Base-by-base conservation (phyloP, 129 eudicot species). In the Flaveria linearis region DNA sequence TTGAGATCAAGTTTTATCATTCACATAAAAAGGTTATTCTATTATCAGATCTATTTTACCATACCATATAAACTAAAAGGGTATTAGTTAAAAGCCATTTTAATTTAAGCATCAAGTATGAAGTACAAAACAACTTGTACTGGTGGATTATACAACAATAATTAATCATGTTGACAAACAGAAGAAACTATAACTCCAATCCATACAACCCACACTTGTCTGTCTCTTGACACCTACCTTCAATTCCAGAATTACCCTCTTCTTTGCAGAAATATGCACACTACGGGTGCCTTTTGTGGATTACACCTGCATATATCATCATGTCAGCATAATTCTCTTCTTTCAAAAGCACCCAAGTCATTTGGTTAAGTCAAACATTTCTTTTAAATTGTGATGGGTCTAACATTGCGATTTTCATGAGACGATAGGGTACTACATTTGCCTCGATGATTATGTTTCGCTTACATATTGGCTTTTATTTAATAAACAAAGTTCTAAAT, bases 251-350 rank as follows among this genome's bases (percentile, higher is more conserved):
- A 23, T 68, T 52, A 39, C 55, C 41, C 43, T 57, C 61, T 69
- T 49, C 62, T 75, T 62, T 28, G 69, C 20, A 14, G 9, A 28
- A 45, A 71, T 81, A 91, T 56, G 90, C 85, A 58, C 97, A 68
- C 86, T 30, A 88, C 90, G 14, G 95, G 82, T 68, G 80, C 91
- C 68, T 87, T 92, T 86, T 84, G 84, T 4, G 86, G 86, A 82
- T 89, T 87, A 87, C 97, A 92, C 89, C 97, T 92, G 85, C 58
- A 71, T 70, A 78, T 36, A 73, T 57, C 51, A 66, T 8, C 28
- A 17, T 66, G 67, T 60, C 41, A 18, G n/a, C 57, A 1, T 15
- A 50, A 50, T 49, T 49, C 3, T 50, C 42, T 26, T 70, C 43
- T 22, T 70, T 16, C 16, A 26, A 7, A 26, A 13, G 16, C 60